Base-by-base conservation (phyloP, 345 rosid genomes). In the Sonneratia caseolaris region DNA sequence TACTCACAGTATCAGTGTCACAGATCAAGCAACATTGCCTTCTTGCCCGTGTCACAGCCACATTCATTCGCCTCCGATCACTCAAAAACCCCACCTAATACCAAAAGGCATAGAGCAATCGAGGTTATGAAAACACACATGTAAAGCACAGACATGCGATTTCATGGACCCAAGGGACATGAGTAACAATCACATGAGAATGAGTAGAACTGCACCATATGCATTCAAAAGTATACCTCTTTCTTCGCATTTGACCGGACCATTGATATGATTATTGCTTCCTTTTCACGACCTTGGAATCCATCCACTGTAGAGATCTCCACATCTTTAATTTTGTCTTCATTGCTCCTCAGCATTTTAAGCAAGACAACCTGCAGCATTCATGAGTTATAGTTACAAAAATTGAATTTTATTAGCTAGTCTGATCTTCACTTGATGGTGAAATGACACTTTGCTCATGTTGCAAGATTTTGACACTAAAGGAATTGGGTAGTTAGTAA, bases 271-370 rank as follows among this genome's bases (percentile, higher is more conserved):
- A 95, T 86, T 47, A 95, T 87, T 21, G 97, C 92, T 84, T 92
- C 99, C 83, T 95, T 92, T 82, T 92, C 99, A 70, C 97, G 87
- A 59, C 99, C 99, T 80, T 92, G 99, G 76, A 95, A 95, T 57
- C 97, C 99, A 78, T 95, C 99, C 75, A 95, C 99, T 0, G 97
- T 94, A 15, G 95, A 94, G 73, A 95, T 82, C 79, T 95, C 99
- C 84, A 90, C 69, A 76, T 89, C 90, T 74, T 87, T 89, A 15
- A 92, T 86, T 77, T 89, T 87, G 72, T 83, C 86, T 69, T 90
- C 96, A 64, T 85, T 86, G 84, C 88, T 81, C 77, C 75, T 88
- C 70, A 89, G 78, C 73, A 90, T 84, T 84, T 82, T 90, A 59
- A 95, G 83, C 70, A 87, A 71, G 77, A 89, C 92, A 55, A 90